These are phyloP conservation scores for Wickerhamomyces strasburgensis DNA, from an alignment of 805 yeast genomes.

Conservation along the genomic window DNA sequence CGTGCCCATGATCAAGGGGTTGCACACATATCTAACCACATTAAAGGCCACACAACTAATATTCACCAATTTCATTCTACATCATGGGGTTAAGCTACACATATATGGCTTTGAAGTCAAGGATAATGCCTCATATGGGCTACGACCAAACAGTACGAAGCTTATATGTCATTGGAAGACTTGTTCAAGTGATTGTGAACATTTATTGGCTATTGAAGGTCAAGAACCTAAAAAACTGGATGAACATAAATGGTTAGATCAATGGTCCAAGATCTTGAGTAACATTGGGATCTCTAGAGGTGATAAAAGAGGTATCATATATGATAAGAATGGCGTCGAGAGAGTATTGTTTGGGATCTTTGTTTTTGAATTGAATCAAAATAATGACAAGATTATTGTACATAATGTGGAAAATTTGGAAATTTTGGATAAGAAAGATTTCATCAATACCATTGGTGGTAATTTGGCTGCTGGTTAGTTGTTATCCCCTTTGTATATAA, in stretches of 20 bases:
- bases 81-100: conserved; percentile 49
- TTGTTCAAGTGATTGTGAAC: conserved; percentile 48
- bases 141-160: conserved; percentile 35
- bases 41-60: conserved; percentile 51
- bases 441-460: conserved; percentile 8
- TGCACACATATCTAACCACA: conserved; percentile 49
- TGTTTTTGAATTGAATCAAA: conserved; percentile 56
- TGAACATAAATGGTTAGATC: background rate
- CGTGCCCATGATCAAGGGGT: conserved; percentile 54
- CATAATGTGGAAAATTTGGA: conserved; percentile 68
- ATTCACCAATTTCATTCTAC: conserved; percentile 50
- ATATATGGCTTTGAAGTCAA: conserved; percentile 28
- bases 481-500: background rate
- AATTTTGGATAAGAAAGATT: conserved; percentile 40
- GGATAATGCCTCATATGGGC: conserved; percentile 11
- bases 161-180: conserved; percentile 54
- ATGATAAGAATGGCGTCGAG: conserved; percentile 3
- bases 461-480: conserved; percentile 6
- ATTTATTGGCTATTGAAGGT: conserved; percentile 28
- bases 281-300: conserved; percentile 3
- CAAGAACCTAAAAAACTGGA: background rate
- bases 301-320: background rate
- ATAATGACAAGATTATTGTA: conserved; percentile 50
- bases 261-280: conserved; percentile 1
- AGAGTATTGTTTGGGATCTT: conserved; percentile 46